Evolutionary conservation across 2,329 filamentous ascomycete species (phyloP).

Genomic region (Cladobotryum mycophilum): DNA sequence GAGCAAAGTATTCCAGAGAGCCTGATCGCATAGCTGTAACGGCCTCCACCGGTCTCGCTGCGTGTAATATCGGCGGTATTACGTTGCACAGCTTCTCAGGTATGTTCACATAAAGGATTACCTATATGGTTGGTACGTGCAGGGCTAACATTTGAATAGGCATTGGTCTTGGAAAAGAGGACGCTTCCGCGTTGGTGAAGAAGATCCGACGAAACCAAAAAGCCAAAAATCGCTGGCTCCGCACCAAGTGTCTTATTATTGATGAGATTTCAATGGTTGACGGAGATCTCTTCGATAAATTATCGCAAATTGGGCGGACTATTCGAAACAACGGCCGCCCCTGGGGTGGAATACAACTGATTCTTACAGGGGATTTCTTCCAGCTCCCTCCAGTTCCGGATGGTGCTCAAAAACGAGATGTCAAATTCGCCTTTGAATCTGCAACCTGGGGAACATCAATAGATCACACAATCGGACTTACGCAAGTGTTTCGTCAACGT

Average conservation of each 20-base stretch:
- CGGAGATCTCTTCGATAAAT: constrained; percentile 91
- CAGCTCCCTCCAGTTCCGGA: constrained; percentile 93
- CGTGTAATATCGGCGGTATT: constrained; percentile 93
- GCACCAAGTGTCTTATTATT: constrained; percentile 79
- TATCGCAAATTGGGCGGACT: constrained; percentile 77
- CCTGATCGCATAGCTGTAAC: constrained; percentile 86
- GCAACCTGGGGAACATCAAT: constrained; percentile 88
- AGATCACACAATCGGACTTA: constrained; percentile 90
- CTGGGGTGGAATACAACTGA: constrained; percentile 91
- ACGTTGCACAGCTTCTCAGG: constrained; percentile 95
- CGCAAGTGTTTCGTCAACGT: constrained; percentile 92
- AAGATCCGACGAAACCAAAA: constrained; percentile 88
- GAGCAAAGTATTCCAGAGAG: constrained; percentile 68
- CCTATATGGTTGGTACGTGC: no score
- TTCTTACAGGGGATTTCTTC: constrained; percentile 97
- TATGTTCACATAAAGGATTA: constrained; percentile 11
- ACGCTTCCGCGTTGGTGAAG: constrained; percentile 70
- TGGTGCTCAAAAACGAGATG: constrained; percentile 52
- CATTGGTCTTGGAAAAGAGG: constrained; percentile 90
- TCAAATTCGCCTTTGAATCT: constrained; percentile 91
- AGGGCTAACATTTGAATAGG: constrained; percentile 17
- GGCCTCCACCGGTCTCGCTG: constrained; percentile 89
- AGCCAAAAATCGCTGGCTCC: constrained; percentile 81
- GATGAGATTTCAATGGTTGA: constrained; percentile 99
- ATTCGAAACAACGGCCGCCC: constrained; percentile 87